Evolutionary conservation across 768 basidiomycete species (phyloP), one percentile per base, ranked within the genome.

Genomic region (Suillus spraguei): DNA sequence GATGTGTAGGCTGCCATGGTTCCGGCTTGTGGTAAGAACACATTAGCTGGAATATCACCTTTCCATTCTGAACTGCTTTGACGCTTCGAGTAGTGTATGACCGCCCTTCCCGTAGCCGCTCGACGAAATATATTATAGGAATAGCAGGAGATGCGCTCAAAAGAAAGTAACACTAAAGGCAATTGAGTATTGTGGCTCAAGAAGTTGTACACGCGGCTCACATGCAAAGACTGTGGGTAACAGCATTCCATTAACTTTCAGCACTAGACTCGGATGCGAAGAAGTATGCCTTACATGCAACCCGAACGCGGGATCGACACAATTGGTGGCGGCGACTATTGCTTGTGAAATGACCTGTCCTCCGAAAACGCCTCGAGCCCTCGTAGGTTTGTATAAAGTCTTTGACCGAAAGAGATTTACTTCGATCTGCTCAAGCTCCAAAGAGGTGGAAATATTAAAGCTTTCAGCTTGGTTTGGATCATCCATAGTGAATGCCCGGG

Each of bases 341-440:
- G 92, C 94, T 70, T 95, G 93, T 42, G 90, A 92, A 67, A 95
- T 93, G 63, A 95, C 93, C 75, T 94, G 92, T 79, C 93, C 93
- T 64, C 94, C 93, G 69, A 92, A 95, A 16, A 92, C 92, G 17
- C 92, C 92, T 55, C 93, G 81, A 17, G 84, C 82, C 20, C 80
- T 76, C 9, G 74, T 66, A 0, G 90, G 92, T n/a, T 85, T 54
- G 79, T 83, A 88, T 2, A 94, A 79, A 1, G 85, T 86, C 69
- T 88, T 91, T 2, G 91, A 94, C 20, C 92, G 87, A 70, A 88
- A 94, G 46, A 94, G 76, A 71, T 90, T 89, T 53, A 82, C 81
- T 66, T 94, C 93, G 32, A 95, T 81, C 62, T 85, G 82, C 70
- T 94, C 93, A 24, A 94, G 85, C 63, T 94, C 90, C 6, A 95